Evolutionary conservation across 2,329 filamentous ascomycete genomes (phyloP).

Genomic region (Pseudogymnoascus sp.): DNA sequence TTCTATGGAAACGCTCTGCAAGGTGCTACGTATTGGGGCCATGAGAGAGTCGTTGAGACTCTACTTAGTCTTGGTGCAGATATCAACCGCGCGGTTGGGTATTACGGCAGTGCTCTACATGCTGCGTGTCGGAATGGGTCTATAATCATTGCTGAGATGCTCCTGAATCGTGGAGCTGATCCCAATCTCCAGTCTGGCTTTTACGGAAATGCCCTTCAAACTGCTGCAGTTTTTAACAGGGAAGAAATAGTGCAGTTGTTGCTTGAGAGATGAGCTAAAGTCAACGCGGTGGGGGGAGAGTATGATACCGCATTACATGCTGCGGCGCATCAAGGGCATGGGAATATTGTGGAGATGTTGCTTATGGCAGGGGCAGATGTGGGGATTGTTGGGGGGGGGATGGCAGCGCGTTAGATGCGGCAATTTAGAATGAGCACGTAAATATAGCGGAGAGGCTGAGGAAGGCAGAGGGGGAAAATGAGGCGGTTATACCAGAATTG

Average conservation of each 20-base stretch:
- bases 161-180: background rate
- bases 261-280: slow-evolving; percentile 15
- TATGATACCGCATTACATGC: slow-evolving; percentile 3
- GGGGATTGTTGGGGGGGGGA: background rate
- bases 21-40: background rate
- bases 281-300: background rate
- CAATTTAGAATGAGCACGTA: background rate
- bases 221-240: background rate
- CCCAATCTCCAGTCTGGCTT: background rate
- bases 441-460: background rate
- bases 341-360: background rate
- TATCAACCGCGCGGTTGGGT: background rate
- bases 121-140: background rate
- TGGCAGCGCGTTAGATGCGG: background rate
- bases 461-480: background rate
- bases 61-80: background rate
- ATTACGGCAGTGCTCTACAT: background rate
- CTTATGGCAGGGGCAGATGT: background rate
- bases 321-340: background rate
- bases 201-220: background rate
- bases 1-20: background rate
- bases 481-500: background rate
- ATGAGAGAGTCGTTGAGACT: background rate
- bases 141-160: background rate
- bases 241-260: slow-evolving; percentile 15